These are phyloP conservation scores for Phytophthora foliorum DNA, from an alignment of 352 stramenopile species.

Conservation along the genomic window DNA sequence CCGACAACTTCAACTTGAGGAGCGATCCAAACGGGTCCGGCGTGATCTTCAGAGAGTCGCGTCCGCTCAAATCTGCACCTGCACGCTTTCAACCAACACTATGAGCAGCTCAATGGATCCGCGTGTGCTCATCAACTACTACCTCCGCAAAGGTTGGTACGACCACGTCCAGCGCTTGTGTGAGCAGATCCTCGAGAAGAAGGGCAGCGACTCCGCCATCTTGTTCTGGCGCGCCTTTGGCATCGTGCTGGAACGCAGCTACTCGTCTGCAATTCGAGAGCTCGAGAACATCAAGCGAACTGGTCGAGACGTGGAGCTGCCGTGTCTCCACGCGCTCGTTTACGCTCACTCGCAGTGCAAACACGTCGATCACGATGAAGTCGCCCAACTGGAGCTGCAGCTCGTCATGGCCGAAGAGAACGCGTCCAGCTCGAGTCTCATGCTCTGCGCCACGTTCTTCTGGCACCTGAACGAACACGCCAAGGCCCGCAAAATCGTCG, in stretches of 20 bases:
- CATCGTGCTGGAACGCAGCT: slow-evolving; percentile 81
- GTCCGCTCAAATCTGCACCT: slow-evolving; percentile 3
- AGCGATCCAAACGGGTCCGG: slow-evolving; percentile 16
- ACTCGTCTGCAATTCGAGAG: slow-evolving; percentile 86
- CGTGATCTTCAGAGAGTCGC: slow-evolving; percentile 26
- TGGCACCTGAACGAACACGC: slow-evolving; percentile 75
- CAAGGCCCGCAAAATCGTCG: slow-evolving; percentile 79
- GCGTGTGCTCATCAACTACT: slow-evolving; percentile 89
- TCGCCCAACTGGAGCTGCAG: slow-evolving; percentile 82
- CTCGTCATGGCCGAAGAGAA: slow-evolving; percentile 84
- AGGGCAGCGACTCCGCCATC: slow-evolving; percentile 80
- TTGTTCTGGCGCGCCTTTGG: slow-evolving; percentile 91
- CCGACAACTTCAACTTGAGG: slow-evolving; percentile 29
- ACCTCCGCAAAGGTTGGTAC: slow-evolving; percentile 90
- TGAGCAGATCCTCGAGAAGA: slow-evolving; percentile 81
- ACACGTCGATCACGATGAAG: slow-evolving; percentile 81
- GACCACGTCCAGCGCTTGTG: slow-evolving; percentile 87
- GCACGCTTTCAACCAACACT: neutral
- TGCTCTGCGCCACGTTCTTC: slow-evolving; percentile 83
- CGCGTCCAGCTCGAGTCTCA: slow-evolving; percentile 56
- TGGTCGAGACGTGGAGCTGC: slow-evolving; percentile 76
- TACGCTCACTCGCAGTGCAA: slow-evolving; percentile 83
- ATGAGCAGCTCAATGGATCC: slow-evolving; percentile 55
- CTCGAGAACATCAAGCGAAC: slow-evolving; percentile 86
- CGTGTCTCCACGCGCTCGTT: slow-evolving; percentile 83